Evolutionary conservation across 2,329 filamentous ascomycete genomes (phyloP).

Genomic region (Pestalotiopsis sp.): DNA sequence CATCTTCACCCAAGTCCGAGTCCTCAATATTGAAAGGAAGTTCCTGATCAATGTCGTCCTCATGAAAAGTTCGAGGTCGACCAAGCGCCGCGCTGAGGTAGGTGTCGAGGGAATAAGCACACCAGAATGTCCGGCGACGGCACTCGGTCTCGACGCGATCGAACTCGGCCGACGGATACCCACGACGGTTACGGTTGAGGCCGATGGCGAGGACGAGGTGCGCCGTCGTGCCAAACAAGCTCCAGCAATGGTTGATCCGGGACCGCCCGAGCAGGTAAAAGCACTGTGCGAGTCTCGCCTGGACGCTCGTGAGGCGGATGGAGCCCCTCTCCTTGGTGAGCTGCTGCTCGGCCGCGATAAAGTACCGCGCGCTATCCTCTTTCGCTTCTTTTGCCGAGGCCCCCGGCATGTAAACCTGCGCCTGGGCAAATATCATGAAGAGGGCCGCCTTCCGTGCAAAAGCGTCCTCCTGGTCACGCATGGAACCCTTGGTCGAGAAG

Average conservation of each 20-base stretch:
- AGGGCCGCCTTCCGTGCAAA: conserved; percentile 35
- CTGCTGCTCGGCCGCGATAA: conserved; percentile 24
- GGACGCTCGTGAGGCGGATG: conserved; percentile 27
- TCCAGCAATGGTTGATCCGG: conserved; percentile 49
- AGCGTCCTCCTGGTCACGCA: conserved; percentile 38
- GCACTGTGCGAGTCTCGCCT: conserved; percentile 37
- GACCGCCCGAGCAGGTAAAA: conserved; percentile 44
- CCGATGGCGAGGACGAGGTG: conserved; percentile 40
- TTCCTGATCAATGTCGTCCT: conserved; percentile 66
- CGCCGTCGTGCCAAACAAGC: conserved; percentile 41
- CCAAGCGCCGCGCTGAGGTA: conserved; percentile 65
- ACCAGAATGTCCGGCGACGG: conserved; percentile 58
- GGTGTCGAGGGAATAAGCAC: conserved; percentile 62
- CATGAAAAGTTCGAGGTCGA: conserved; percentile 60
- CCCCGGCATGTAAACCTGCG: conserved; percentile 36
- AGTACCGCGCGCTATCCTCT: conserved; percentile 16
- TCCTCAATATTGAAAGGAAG: conserved; percentile 63
- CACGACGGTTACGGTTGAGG: conserved; percentile 35
- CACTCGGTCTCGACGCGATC: conserved; percentile 59
- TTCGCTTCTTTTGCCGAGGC: neutral
- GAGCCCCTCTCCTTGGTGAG: conserved; percentile 26
- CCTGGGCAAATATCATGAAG: conserved; percentile 50
- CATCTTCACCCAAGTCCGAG: conserved; percentile 56
- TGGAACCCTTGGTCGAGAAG: conserved; percentile 42
- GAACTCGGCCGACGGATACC: conserved; percentile 19